phyloP scores from a whole-genome alignment of 805 yeast species.

The Candida ponderosae region DNA sequence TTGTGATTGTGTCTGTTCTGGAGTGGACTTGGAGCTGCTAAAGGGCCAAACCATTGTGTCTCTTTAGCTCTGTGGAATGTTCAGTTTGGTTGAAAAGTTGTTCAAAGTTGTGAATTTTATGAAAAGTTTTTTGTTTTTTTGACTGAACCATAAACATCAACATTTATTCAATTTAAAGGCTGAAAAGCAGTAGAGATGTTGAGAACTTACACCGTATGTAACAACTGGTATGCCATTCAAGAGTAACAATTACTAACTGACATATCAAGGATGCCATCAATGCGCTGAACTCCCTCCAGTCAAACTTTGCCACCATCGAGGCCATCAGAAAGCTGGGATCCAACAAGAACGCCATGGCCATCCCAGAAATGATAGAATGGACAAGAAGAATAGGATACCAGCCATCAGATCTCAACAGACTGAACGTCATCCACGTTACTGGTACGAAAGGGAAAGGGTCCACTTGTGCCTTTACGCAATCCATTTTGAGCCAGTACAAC shows the following conservation, averaged over 20 bases:
- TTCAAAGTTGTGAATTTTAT: too few relatives aligned
- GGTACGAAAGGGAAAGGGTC: slow-evolving; percentile 99
- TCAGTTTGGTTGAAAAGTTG: too few relatives aligned
- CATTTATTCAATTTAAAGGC: too few relatives aligned
- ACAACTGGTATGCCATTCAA: not conserved
- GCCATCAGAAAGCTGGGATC: slow-evolving; percentile 65
- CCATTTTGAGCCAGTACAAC: slow-evolving; percentile 62
- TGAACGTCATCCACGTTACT: slow-evolving; percentile 85
- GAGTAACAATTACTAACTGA: not conserved
- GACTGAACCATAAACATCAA: too few relatives aligned
- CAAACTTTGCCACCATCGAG: slow-evolving; percentile 86
- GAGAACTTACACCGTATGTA: not conserved
- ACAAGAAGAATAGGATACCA: slow-evolving; percentile 59
- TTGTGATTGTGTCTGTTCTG: too few relatives aligned
- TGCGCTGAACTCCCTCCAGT: slow-evolving; percentile 80
- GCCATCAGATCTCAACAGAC: slow-evolving; percentile 57
- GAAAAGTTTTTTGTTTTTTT: too few relatives aligned
- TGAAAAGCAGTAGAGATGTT: not conserved
- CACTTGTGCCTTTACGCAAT: slow-evolving; percentile 88
- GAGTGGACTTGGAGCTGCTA: not conserved
- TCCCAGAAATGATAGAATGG: slow-evolving; percentile 86
- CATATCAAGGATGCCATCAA: slow-evolving; percentile 63
- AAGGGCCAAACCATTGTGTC: not conserved
- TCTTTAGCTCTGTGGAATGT: too few relatives aligned
- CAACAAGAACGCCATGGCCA: slow-evolving; percentile 55